phyloP scores from a whole-genome alignment of 2,329 filamentous ascomycete species.

The Colletotrichum filicis region DNA sequence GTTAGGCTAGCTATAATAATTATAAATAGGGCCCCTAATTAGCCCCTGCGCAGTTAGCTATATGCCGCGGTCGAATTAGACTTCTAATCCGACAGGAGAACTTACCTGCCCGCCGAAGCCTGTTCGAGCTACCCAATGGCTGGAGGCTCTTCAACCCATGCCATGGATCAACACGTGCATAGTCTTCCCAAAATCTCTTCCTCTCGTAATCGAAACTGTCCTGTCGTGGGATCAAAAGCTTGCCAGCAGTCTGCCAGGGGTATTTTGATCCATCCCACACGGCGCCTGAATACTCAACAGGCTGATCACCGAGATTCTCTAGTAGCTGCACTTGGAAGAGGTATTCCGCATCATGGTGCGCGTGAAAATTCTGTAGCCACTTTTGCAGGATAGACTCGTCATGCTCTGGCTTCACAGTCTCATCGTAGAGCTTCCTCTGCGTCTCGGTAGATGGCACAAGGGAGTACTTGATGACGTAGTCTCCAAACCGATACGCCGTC shows the following conservation, averaged over 20 bases:
- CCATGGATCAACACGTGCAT: slow-evolving; percentile 55
- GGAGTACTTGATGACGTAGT: background rate
- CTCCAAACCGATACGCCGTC: background rate
- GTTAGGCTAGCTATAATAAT: too few species aligned
- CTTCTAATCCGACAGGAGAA: too few species aligned
- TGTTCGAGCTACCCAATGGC: slow-evolving; percentile 41
- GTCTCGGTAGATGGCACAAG: background rate
- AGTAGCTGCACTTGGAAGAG: background rate
- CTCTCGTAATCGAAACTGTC: slow-evolving; percentile 51
- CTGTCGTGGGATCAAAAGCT: slow-evolving; percentile 44
- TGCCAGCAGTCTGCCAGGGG: background rate
- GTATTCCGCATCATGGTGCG: background rate
- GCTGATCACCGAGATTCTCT: background rate
- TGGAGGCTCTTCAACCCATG: slow-evolving; percentile 52
- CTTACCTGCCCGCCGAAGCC: background rate
- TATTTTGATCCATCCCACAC: background rate
- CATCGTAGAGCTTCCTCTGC: background rate
- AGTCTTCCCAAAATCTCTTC: slow-evolving; percentile 55
- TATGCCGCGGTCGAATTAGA: too few species aligned
- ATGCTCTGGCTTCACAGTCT: background rate
- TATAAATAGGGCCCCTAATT: too few species aligned
- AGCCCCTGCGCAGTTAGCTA: too few species aligned
- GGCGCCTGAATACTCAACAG: background rate
- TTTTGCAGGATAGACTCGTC: background rate
- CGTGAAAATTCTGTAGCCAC: background rate